phyloP scores from a whole-genome alignment of 768 basidiomycete species.

The Trametes gibbosa region DNA sequence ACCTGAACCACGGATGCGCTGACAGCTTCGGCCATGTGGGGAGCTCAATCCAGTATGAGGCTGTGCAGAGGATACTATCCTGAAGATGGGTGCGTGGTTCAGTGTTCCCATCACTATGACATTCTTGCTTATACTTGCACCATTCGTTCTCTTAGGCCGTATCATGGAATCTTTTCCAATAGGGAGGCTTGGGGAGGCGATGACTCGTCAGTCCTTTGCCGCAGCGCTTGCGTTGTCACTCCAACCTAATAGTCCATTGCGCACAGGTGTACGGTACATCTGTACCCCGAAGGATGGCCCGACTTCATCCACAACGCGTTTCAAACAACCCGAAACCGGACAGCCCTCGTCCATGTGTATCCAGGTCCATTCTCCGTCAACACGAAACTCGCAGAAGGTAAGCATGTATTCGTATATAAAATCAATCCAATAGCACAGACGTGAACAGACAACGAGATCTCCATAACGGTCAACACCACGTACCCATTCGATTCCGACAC shows the following conservation, averaged over 20 bases:
- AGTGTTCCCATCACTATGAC: too few species aligned
- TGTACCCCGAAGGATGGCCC: slow-evolving; percentile 53
- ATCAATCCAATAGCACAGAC: not conserved
- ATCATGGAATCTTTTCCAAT: too few species aligned
- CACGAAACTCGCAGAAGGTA: slow-evolving; percentile 39
- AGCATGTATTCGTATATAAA: not conserved
- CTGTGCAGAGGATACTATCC: too few species aligned
- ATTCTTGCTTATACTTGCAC: too few species aligned
- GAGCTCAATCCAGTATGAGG: too few species aligned
- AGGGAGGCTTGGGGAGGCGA: not conserved
- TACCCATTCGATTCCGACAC: slow-evolving; percentile 50
- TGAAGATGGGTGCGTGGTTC: too few species aligned
- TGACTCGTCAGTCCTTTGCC: slow-evolving; percentile 27
- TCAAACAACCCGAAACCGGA: slow-evolving; percentile 41
- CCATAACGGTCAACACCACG: slow-evolving; percentile 42
- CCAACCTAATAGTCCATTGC: not conserved
- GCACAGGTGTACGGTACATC: slow-evolving; percentile 45
- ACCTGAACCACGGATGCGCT: too few species aligned
- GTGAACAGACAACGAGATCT: slow-evolving; percentile 40
- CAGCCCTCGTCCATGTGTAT: slow-evolving; percentile 45
- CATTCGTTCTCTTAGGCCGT: too few species aligned
- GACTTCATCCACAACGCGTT: slow-evolving; percentile 55
- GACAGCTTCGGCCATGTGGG: too few species aligned
- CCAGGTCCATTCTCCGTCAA: slow-evolving; percentile 45
- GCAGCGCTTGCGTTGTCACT: not conserved